Evolutionary conservation across 306 rosid species (phyloP).

Genomic region (Prunus padus): DNA sequence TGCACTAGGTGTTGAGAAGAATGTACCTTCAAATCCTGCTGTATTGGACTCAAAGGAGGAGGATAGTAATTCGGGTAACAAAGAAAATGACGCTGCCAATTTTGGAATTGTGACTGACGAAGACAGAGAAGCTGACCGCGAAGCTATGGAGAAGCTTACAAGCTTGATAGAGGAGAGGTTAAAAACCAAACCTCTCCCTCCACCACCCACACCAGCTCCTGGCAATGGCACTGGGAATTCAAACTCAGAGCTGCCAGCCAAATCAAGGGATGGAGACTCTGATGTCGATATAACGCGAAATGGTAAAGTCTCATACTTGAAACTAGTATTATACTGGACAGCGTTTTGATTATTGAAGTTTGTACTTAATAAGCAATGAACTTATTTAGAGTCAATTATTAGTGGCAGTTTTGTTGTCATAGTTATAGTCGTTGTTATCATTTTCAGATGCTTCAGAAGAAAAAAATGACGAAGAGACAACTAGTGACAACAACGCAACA

Average conservation of each 20-base stretch:
- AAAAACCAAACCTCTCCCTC: slow-evolving; percentile 79
- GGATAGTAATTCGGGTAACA: slow-evolving; percentile 52
- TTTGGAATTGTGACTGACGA: slow-evolving; percentile 83
- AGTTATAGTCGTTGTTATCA: slow-evolving; percentile 14
- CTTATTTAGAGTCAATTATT: background rate
- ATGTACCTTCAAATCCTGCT: slow-evolving; percentile 46
- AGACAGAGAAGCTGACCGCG: slow-evolving; percentile 79
- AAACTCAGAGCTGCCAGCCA: slow-evolving; percentile 50
- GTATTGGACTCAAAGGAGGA: slow-evolving; percentile 56
- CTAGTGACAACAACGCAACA: slow-evolving; percentile 53
- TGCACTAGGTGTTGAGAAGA: slow-evolving; percentile 42
- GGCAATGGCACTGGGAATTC: slow-evolving; percentile 50
- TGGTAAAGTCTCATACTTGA: slow-evolving; percentile 46
- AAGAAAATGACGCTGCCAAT: slow-evolving; percentile 53
- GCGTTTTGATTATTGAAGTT: slow-evolving; percentile 8
- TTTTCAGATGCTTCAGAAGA: slow-evolving; percentile 65
- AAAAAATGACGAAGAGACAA: slow-evolving; percentile 69
- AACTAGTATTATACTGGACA: slow-evolving; percentile 22
- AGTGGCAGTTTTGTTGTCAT: background rate
- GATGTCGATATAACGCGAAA: slow-evolving; percentile 52
- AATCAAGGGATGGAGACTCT: slow-evolving; percentile 76
- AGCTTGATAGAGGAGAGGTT: slow-evolving; percentile 84
- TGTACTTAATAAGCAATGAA: background rate
- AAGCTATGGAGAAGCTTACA: slow-evolving; percentile 64
- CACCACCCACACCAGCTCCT: slow-evolving; percentile 61